phyloP scores from a whole-genome alignment of 2,329 filamentous ascomycete genomes.

The Venturia oleaginea region DNA sequence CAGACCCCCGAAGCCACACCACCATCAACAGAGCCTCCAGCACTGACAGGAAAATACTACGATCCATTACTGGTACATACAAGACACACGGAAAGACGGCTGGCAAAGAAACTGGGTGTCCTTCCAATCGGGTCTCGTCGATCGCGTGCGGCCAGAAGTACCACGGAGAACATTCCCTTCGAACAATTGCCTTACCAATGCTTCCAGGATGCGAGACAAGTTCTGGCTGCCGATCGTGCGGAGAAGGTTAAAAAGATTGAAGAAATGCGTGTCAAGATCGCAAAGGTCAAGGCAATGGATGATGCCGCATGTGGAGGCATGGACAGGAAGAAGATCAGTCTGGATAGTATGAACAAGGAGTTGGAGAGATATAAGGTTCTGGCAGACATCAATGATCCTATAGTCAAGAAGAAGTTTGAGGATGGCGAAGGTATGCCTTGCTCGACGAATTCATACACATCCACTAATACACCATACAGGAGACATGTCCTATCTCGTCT shows the following conservation, averaged over 20 bases:
- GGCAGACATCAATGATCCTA: constrained; percentile 89
- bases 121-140: constrained; percentile 10
- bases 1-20: neutral
- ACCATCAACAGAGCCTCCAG: neutral
- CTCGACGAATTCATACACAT: too few relatives aligned
- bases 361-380: constrained; percentile 76
- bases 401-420: constrained; percentile 89
- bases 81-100: constrained; percentile 47
- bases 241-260: constrained; percentile 71
- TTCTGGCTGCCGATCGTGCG: constrained; percentile 69
- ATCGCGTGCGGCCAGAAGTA: constrained; percentile 44
- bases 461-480: constrained; percentile 42
- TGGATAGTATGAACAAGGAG: constrained; percentile 61
- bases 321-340: constrained; percentile 52
- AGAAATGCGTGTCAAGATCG: constrained; percentile 58
- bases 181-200: constrained; percentile 94
- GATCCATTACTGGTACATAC: constrained; percentile 63
- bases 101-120: constrained; percentile 4
- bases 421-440: constrained; percentile 64
- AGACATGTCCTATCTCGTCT: constrained; percentile 94
- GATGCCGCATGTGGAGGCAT: constrained; percentile 54
- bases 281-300: constrained; percentile 50
- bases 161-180: constrained; percentile 54
- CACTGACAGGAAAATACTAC: constrained; percentile 22
- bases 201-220: constrained; percentile 88